Evolutionary conservation across 768 basidiomycete species (phyloP), one percentile per base, ranked within the genome.

Genomic region (Mycena amicta): DNA sequence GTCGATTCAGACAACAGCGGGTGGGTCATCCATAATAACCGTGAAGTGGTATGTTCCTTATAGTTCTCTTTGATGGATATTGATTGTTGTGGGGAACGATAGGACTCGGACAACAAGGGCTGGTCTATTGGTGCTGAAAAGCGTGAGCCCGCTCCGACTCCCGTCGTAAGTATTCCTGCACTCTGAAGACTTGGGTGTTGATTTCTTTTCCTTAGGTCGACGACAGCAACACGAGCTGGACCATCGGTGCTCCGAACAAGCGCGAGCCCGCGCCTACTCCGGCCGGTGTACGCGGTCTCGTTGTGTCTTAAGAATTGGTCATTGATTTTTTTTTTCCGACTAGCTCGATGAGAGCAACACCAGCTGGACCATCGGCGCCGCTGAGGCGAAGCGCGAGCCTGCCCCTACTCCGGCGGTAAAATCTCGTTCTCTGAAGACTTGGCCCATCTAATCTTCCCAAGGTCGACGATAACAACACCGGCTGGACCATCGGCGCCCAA

Each of bases 401-500:
- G 15, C 43, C 43, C 43, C 43, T 23, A 45, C 43, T 23, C 43
- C 43, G 15, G 43, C 22, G 15, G 43, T 45, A 23, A 45, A n/a
- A n/a, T n/a, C n/a, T n/a, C n/a, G n/a, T n/a, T n/a, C n/a, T 37
- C 18, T 37, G 33, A 37, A 37, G 33, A 37, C n/a, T n/a, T n/a
- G n/a, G n/a, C n/a, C 33, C 33, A 37, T 15, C 11, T 25, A 28
- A 28, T 15, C 29, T 40, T n/a, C n/a, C n/a, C n/a, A n/a, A 54
- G 53, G 53, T 54, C 12, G 55, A 56, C 33, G 25, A 39, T 30
- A 46, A 50, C 31, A 56, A 56, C 33, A 56, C 30, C 31, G 28
- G 27, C 2, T 56, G 55, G 55, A 37, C 33, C 29, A 55, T 55
- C 31, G 41, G 29, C 16, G 33, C 33, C 33, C 11, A 37, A 8